Evolutionary conservation across 129 eudicot species (phyloP).

Genomic region (Oenanthe sinensis): DNA sequence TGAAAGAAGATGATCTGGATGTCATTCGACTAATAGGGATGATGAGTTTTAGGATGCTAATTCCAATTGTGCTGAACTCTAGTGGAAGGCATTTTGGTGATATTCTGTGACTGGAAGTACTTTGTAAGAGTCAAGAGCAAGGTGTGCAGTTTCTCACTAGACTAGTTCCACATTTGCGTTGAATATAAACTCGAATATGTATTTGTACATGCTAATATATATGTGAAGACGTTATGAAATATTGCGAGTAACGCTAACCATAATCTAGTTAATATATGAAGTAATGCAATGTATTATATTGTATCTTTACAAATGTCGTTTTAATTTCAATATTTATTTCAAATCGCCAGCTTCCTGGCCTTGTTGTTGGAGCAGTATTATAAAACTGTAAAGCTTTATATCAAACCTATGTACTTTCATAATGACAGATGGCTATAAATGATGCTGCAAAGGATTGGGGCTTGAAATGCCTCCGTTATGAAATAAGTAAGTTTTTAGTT

Average conservation of each 20-base stretch:
- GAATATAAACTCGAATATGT: background rate
- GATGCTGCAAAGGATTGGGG: slow-evolving; percentile 94
- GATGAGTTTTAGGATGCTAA: too few relatives aligned
- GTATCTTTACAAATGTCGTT: background rate
- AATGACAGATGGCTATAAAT: slow-evolving; percentile 65
- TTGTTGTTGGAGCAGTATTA: background rate
- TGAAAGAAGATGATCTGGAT: background rate
- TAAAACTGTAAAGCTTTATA: background rate
- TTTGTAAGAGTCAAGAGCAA: too few relatives aligned
- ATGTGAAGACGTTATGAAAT: background rate
- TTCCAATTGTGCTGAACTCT: background rate
- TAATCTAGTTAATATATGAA: background rate
- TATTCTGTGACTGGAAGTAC: background rate
- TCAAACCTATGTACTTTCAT: background rate
- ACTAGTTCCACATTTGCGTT: background rate
- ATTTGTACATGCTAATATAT: background rate
- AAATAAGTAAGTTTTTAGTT: slow-evolving; percentile 47
- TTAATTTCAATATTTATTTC: background rate
- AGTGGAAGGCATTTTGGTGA: background rate
- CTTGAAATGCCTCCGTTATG: slow-evolving; percentile 83
- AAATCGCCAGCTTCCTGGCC: background rate
- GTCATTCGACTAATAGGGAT: background rate
- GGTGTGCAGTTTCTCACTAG: too few relatives aligned
- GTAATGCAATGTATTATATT: too few relatives aligned
- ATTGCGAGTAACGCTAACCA: background rate